Evolutionary conservation across 1,284 basidiomycete species (phyloP).

Genomic region (Pseudozyma pruni): DNA sequence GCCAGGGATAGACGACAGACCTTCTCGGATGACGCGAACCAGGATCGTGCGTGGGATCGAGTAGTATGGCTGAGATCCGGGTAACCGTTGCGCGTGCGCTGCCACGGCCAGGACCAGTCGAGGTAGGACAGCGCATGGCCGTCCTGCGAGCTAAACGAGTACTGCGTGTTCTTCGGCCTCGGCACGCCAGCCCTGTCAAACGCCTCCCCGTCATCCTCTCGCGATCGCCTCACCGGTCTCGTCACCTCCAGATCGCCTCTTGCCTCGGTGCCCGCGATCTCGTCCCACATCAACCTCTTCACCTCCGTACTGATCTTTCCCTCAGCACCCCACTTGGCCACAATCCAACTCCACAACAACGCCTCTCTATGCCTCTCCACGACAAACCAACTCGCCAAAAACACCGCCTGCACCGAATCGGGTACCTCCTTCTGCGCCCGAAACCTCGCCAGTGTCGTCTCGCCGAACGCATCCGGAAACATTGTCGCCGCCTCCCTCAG

Average conservation of each 20-base stretch:
- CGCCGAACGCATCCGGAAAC: constrained; percentile 34
- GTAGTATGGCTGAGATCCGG: constrained; percentile 31
- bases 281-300: constrained; percentile 68
- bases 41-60: constrained; percentile 16
- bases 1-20: constrained; percentile 20
- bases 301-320: constrained; percentile 64
- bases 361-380: constrained; percentile 60
- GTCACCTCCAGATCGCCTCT: neutral
- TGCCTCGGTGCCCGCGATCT: constrained; percentile 49
- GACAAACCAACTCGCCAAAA: constrained; percentile 43
- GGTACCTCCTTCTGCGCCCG: constrained; percentile 61
- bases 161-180: constrained; percentile 41
- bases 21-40: neutral
- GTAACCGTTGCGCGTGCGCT: constrained; percentile 36
- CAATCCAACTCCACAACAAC: constrained; percentile 50
- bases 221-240: constrained; percentile 21
- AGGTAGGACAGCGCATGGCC: constrained; percentile 47
- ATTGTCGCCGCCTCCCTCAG: constrained; percentile 53
- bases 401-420: constrained; percentile 68
- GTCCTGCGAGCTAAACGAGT: constrained; percentile 48
- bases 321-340: constrained; percentile 60
- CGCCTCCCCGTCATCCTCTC: constrained; percentile 9
- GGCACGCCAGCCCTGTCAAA: constrained; percentile 30
- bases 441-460: constrained; percentile 47
- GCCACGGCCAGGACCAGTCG: constrained; percentile 48